Base-by-base conservation (phyloP, 495 filamentous ascomycete species). In the Elaphomyces granulatus region DNA sequence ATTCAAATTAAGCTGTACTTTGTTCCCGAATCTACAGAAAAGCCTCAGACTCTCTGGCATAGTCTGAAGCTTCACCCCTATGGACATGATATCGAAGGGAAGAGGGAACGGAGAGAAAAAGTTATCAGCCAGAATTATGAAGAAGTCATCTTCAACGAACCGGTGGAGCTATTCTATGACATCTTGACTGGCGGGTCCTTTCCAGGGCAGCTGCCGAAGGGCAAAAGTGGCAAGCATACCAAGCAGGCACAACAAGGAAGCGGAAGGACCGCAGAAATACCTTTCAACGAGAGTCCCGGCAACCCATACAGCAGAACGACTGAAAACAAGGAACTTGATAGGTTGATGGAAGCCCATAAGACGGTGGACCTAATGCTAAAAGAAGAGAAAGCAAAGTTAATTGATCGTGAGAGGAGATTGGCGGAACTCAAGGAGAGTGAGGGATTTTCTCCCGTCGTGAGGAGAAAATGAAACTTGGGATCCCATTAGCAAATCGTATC, bases 101-200 rank as follows among this genome's bases (percentile, higher is more conserved):
- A 80, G 55, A 70, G 78, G 54, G 67, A 72, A 47, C 60, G 72
- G 26, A 60, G 72, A 42, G 77, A 78, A 30, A 66, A 77, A 31
- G 76, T 96, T 15, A 56, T 75, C 10, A 72, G 76, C 36, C 84
- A 86, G 66, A 70, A 72, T 20, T 85, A 93, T 51, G 90, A 98
- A 57, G 84, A 93, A 53, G 74, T 94, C 32, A 69, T 94, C 21
- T 98, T 98, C 67, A 94, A 93, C 58, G 90, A 96, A 66, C 90
- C 90, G 0, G 82, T 84, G 45, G 86, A 92, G 52, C 73, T 78
- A 26, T 90, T 94, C 55, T 88, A 82, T 55, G 81, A 90, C 18
- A 55, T 84, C 8, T 63, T 95, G 36, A 88, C 80, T 1, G 75
- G 75, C 1, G 79, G 80, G 17, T 60, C 70, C 15, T 37, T 52